Conservation (phyloP, 2,329 filamentous ascomycete species). For the Curvularia sp. region DNA sequence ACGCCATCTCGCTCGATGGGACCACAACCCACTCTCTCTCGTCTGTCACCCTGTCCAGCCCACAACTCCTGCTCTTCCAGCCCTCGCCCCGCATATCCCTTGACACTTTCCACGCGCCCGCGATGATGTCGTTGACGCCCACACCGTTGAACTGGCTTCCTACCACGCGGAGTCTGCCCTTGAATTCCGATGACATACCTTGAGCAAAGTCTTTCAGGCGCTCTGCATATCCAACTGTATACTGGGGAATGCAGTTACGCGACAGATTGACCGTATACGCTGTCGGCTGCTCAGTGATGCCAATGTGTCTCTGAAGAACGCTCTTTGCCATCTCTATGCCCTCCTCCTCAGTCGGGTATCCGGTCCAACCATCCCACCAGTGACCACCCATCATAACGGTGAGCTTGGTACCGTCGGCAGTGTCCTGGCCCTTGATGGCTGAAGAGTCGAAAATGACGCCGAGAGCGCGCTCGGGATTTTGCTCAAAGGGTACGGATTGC, state of each 20-base stretch:
- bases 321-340: slow-evolving; percentile 73
- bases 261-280: slow-evolving; percentile 68
- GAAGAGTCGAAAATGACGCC: slow-evolving; percentile 93
- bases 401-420: slow-evolving; percentile 75
- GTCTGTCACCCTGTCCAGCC: slow-evolving; percentile 34
- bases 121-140: slow-evolving; percentile 61
- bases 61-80: slow-evolving; percentile 39
- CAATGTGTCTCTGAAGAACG: slow-evolving; percentile 76
- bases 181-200: slow-evolving; percentile 64
- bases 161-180: slow-evolving; percentile 69
- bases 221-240: slow-evolving; percentile 76
- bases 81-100: slow-evolving; percentile 46
- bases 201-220: slow-evolving; percentile 65
- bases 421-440: slow-evolving; percentile 64
- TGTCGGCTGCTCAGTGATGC: slow-evolving; percentile 69
- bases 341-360: slow-evolving; percentile 69
- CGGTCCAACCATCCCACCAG: slow-evolving; percentile 75
- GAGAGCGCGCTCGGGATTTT: slow-evolving; percentile 83
- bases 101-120: slow-evolving; percentile 63
- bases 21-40: slow-evolving; percentile 25
- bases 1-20: slow-evolving; percentile 14
- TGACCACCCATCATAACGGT: slow-evolving; percentile 96
- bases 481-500: slow-evolving; percentile 69
- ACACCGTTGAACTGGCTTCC: slow-evolving; percentile 59
- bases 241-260: slow-evolving; percentile 86